phyloP scores from a whole-genome alignment of 192 early-diverging fungal genomes.

The Entophlyctis luteolus region DNA sequence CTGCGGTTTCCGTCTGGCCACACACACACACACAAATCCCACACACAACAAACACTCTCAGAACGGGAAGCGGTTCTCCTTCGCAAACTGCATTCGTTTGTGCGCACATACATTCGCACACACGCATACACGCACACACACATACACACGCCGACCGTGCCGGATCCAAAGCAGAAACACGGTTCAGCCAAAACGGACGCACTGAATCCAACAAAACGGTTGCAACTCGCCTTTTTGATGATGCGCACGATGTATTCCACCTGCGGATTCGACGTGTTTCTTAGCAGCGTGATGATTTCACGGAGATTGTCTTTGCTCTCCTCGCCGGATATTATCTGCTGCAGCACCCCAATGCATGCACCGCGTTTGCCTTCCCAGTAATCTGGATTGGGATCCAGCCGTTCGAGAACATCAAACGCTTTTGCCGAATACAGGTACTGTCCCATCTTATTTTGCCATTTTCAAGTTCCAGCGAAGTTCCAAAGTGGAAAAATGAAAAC shows the following conservation, averaged over 20 bases:
- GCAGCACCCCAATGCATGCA: conserved; percentile 56
- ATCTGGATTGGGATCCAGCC: conserved; percentile 59
- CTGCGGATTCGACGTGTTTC: conserved; percentile 60
- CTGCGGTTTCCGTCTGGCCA: too few species aligned
- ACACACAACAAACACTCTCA: conserved; percentile 3
- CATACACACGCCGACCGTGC: too few species aligned
- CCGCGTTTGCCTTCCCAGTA: conserved; percentile 67
- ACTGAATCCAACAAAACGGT: not conserved
- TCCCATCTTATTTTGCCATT: conserved; percentile 21
- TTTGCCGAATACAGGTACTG: conserved; percentile 55
- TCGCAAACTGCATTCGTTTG: conserved; percentile 28
- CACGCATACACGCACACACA: not conserved
- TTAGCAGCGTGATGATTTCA: conserved; percentile 50
- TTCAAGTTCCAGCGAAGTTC: too few species aligned
- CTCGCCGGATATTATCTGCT: conserved; percentile 46
- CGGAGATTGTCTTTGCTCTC: conserved; percentile 52
- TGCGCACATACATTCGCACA: not conserved
- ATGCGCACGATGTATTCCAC: conserved; percentile 61
- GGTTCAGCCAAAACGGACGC: not conserved
- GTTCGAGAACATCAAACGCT: conserved; percentile 61
- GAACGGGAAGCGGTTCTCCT: conserved; percentile 30
- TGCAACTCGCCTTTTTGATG: conserved; percentile 53
- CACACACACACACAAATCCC: too few species aligned
- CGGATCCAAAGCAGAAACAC: not conserved
- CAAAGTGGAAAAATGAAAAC: not conserved